Conservation (phyloP, 306 rosid genomes). For the Senna siamea region DNA sequence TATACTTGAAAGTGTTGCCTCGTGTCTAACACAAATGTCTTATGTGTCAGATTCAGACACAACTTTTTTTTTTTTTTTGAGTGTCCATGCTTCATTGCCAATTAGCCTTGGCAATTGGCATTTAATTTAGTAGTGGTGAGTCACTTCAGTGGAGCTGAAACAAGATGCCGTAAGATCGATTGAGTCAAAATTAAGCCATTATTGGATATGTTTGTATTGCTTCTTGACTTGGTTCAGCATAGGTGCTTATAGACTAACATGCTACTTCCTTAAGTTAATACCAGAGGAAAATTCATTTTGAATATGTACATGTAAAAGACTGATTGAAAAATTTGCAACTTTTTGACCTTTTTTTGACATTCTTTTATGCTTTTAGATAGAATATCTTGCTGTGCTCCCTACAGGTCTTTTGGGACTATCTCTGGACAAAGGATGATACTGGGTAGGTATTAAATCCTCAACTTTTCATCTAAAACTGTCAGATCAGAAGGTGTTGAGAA, state of each 20-base stretch:
- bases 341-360: constrained; percentile 39
- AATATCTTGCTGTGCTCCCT: constrained; percentile 51
- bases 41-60: neutral
- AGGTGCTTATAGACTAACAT: constrained; percentile 33
- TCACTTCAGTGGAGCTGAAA: constrained; percentile 30
- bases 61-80: too few species aligned
- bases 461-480: constrained; percentile 47
- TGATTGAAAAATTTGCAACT: constrained; percentile 40
- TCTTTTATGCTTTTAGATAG: constrained; percentile 48
- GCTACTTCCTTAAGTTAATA: constrained; percentile 34
- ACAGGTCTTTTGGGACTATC: constrained; percentile 53
- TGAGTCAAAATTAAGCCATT: constrained; percentile 21
- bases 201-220: constrained; percentile 30
- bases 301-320: constrained; percentile 37
- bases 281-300: neutral
- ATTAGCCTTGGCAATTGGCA: constrained; percentile 18
- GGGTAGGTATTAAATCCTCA: constrained; percentile 55
- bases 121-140: constrained; percentile 27
- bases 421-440: constrained; percentile 49
- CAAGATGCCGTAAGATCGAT: constrained; percentile 26
- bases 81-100: constrained; percentile 28
- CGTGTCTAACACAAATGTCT: neutral
- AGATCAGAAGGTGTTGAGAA: constrained; percentile 47
- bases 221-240: constrained; percentile 33
- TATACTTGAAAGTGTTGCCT: neutral